A percentile compares a stretch with the other conserved stretches of the same genome.
Conservation (phyloP, 2,329 filamentous ascomycete species). For the Verticillium isaacii region DNA sequence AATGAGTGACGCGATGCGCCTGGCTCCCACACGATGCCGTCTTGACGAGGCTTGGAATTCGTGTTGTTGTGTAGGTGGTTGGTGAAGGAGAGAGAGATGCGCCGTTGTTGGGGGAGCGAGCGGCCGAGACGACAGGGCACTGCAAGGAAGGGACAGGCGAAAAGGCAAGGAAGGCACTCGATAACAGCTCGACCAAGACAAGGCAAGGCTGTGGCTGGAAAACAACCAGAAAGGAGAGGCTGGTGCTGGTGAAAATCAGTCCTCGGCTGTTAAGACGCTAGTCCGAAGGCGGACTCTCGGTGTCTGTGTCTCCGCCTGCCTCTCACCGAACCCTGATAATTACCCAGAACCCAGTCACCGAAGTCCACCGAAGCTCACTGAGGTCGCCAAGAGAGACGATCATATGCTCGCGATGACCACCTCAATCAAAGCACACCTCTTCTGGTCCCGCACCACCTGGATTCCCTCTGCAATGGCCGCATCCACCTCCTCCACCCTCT, state of each 20-base stretch:
- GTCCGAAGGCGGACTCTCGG: not conserved
- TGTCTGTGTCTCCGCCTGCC: not conserved
- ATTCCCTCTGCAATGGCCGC: slow-evolving; percentile 10
- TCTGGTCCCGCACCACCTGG: slow-evolving; percentile 11
- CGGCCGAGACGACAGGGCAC: not conserved
- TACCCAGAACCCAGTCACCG: not conserved
- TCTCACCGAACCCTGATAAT: not conserved
- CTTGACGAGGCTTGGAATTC: not conserved
- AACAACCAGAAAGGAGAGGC: not conserved
- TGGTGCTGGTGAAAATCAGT: not conserved
- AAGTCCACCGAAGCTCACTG: not conserved
- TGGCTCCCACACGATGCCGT: not conserved
- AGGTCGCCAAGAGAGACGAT: not conserved
- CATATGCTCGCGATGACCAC: slow-evolving; percentile 12
- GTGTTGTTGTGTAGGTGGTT: not conserved
- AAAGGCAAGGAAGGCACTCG: not conserved
- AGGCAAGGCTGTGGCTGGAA: not conserved
- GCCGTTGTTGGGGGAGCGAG: not conserved
- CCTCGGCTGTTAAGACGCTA: not conserved
- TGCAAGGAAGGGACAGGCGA: not conserved
- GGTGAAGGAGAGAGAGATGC: not conserved
- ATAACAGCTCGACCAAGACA: not conserved
- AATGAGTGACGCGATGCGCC: not conserved
- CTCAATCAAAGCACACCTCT: slow-evolving; percentile 13
- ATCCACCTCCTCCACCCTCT: slow-evolving; percentile 10